Evolutionary conservation across 495 filamentous ascomycete genomes (phyloP), one percentile per base, ranked within the genome.

Genomic region (Bacidia gigantensis): DNA sequence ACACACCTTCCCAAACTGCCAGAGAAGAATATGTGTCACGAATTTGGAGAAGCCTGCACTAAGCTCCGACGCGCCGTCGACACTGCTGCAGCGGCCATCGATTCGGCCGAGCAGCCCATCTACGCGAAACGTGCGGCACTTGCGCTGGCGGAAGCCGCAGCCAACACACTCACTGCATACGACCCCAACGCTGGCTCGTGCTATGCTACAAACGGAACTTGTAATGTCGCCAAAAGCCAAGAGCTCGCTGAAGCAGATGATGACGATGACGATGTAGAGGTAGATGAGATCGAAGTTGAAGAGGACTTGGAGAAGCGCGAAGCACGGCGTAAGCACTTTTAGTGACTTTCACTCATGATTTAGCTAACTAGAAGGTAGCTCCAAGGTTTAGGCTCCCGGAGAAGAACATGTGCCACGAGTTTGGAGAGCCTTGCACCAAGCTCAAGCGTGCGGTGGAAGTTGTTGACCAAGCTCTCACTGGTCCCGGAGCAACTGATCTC

Each of bases 361-460:
- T n/a, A n/a, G n/a, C n/a, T n/a, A n/a, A n/a, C n/a, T n/a, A n/a
- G n/a, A n/a, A n/a, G n/a, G n/a, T n/a, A n/a, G n/a, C n/a, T n/a
- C n/a, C n/a, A n/a, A n/a, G n/a, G n/a, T n/a, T n/a, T n/a, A n/a
- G n/a, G n/a, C n/a, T n/a, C n/a, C 29, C 49, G 5, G 25, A n/a
- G 10, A 20, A 43, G 22, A 26, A 35, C 2, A 64, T 61, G 40
- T 63, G 60, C 49, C 45, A 56, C 23, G 49, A 24, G 2, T 47
- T 49, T 11, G 55, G 48, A 9, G 55, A 61, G 26, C 14, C 35
- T 23, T 58, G 64, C 43, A 43, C 51, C 23, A 66, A 73, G 41
- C 59, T 73, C 54, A 73, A 72, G 63, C 73, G 74, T 50, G 71
- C 71, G 26, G 74, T 73, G 21, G 69, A 73, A n/a, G 73, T 67